Evolutionary conservation across 352 stramenopile species (phyloP), one percentile per base, ranked within the genome.

Genomic region (Pythium guiyangense): DNA sequence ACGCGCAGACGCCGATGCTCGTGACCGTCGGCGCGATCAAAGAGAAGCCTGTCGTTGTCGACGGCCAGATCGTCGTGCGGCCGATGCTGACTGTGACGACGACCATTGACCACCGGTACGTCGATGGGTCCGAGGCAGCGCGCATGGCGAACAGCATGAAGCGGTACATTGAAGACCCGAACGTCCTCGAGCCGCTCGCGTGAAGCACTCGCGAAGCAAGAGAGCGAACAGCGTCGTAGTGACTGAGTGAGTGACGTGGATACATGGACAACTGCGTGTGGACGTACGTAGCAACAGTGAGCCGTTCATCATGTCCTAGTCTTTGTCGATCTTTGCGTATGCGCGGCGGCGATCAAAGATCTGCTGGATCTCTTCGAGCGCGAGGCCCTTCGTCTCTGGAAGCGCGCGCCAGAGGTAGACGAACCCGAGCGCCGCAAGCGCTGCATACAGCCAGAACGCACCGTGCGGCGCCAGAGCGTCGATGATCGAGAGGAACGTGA

Each of bases 401-500:
- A 98, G 63, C 47, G 67, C 63, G 50, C 68, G 65, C 63, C 76
- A 95, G 4, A 98, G 59, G 66, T 84, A 97, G 0, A 78, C 57
- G 31, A 81, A 77, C 14, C 93, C 92, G 18, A 86, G 49, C 8
- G 86, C 46, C 1, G 87, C 77, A 47, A 98, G 71, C 6, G 50
- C 50, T 0, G 77, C 86, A 62, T 98, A 98, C 47, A 98, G 55
- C 84, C 88, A 97, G 74, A 98, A 98, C 3, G 92, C 84, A 6
- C 84, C 84, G 43, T 84, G 77, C 11, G 71, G 61, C 14, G 67
- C 58, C 18, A 87, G 49, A 34, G 61, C 68, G 35, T 88, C 61
- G 35, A 89, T 90, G 15, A 97, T 78, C 20, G 87, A 93, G n/a
- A 98, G 68, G 66, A 98, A 98, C 10, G 95, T 98, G 51, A 96